Base-by-base conservation (phyloP, 495 filamentous ascomycete genomes). In the Talaromyces liani region DNA sequence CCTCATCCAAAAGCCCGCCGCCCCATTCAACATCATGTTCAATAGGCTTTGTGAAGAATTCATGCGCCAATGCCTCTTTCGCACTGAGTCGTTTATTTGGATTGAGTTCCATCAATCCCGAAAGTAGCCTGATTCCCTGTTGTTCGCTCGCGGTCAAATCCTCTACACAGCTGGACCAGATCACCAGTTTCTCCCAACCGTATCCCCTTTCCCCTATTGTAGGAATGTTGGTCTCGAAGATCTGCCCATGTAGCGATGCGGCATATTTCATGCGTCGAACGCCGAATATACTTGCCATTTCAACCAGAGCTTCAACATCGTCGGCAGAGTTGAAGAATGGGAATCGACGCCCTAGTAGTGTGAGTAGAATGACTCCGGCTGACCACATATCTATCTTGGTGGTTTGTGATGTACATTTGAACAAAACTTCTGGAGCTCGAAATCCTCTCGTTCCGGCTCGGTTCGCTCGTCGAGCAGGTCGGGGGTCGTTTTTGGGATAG, bases 321-420 rank as follows among this genome's bases (percentile, higher is more conserved):
- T 98, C 94, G 12, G 91, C 88, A 41, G 90, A 93, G 76, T 98
- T 96, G 82, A 98, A 98, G 78, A 98, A 98, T 47, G 94, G 94
- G 67, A 98, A 98, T 6, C 94, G 88, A 59, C 86, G 87, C 14
- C 90, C 89, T 8, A 98, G 82, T 54, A 98, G 86, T 1, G 94
- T 98, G 12, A 98, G 78, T 1, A 98, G 84, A 63, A 98, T 95
- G 7, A 98, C 92, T 22, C 94, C 94, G 0, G 87, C 92, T 14
- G 92, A 96, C 94, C 94, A 98, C 69, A 98, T 89, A 73, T 98
- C 94, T 66, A 98, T 93, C 72, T 91, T 91, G 7, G 89, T 92
- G n/a, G 89, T 96, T 74, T 98, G 94, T 47, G 89, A 88, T 1
- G 95, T 98, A 74, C 94, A 98, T 75, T 98, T 98, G 75, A 98